Evolutionary conservation across 345 rosid species (phyloP), one percentile per base, ranked within the genome.

Genomic region (Leavenworthia alabamica): DNA sequence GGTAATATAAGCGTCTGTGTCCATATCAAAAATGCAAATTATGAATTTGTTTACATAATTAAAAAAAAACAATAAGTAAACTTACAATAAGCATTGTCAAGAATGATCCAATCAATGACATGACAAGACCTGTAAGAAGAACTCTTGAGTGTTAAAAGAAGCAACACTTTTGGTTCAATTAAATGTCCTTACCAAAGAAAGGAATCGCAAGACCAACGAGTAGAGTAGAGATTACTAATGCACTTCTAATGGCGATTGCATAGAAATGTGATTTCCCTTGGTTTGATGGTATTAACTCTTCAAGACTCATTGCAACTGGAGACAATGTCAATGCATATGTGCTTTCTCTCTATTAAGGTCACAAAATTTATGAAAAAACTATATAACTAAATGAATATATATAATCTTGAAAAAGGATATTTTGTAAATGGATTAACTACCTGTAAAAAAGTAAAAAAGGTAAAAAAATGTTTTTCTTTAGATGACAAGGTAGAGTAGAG

Each of bases 1-100:
- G 98, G 98, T 76, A 92, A 88, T 71, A 92, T 86, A 79, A 92
- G 64, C n/a, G 95, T 83, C 98, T 92, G 81, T 75, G n/a, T n/a
- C n/a, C n/a, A n/a, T n/a, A n/a, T n/a, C n/a, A n/a, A n/a, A n/a
- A n/a, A n/a, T n/a, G n/a, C n/a, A n/a, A n/a, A n/a, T n/a, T n/a
- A n/a, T n/a, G n/a, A n/a, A n/a, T n/a, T n/a, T n/a, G n/a, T n/a
- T n/a, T n/a, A n/a, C n/a, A n/a, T n/a, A n/a, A n/a, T n/a, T n/a
- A n/a, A n/a, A n/a, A n/a, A n/a, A n/a, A n/a, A n/a, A n/a, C n/a
- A n/a, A n/a, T n/a, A n/a, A n/a, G n/a, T n/a, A n/a, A n/a, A n/a
- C 92, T 73, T 78, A 88, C 98, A 70, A 92, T 93, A 45, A 92
- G 90, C 96, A 89, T 89, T 41, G 95, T 85, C 62, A 92, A 82